A percentile compares a stretch with the other conserved stretches of the same genome.
phyloP scores from a whole-genome alignment of 2,329 filamentous ascomycete genomes.

The Penicillium sp. region DNA sequence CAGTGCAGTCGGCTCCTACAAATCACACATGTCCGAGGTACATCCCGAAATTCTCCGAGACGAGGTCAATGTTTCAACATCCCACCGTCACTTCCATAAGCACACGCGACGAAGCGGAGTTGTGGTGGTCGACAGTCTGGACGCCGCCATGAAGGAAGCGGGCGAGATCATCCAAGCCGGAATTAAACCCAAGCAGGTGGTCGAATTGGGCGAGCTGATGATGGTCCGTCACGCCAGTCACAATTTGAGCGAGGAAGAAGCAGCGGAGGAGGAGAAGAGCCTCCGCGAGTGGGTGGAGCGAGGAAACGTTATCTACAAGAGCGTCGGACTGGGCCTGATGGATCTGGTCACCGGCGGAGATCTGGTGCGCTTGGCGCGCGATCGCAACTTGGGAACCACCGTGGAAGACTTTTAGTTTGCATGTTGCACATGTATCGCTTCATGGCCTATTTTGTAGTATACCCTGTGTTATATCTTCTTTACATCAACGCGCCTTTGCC shows the following conservation, averaged over 20 bases:
- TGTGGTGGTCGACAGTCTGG: conserved; percentile 66
- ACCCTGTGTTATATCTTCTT: conserved; percentile 8
- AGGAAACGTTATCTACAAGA: conserved; percentile 69
- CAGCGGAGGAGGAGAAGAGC: conserved; percentile 38
- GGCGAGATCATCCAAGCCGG: conserved; percentile 82
- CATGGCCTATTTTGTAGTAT: conserved; percentile 5
- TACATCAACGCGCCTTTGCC: background rate
- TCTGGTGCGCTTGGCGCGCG: conserved; percentile 56
- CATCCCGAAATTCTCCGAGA: conserved; percentile 72
- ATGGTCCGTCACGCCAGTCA: conserved; percentile 59
- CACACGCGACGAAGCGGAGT: conserved; percentile 59
- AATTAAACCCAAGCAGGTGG: conserved; percentile 69
- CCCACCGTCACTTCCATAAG: conserved; percentile 50
- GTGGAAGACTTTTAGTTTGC: conserved; percentile 43
- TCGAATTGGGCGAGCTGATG: conserved; percentile 81
- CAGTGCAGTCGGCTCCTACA: conserved; percentile 51
- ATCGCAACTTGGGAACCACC: conserved; percentile 53
- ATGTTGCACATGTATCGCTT: background rate
- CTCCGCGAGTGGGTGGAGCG: conserved; percentile 60
- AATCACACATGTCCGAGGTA: conserved; percentile 76
- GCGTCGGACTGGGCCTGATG: conserved; percentile 67
- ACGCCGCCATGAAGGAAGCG: conserved; percentile 76
- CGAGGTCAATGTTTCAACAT: conserved; percentile 49
- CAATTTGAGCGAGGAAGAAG: conserved; percentile 29
- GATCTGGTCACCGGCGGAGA: conserved; percentile 63